Evolutionary conservation across 2,329 filamentous ascomycete genomes (phyloP).

Genomic region (Nigrospora oryzae): DNA sequence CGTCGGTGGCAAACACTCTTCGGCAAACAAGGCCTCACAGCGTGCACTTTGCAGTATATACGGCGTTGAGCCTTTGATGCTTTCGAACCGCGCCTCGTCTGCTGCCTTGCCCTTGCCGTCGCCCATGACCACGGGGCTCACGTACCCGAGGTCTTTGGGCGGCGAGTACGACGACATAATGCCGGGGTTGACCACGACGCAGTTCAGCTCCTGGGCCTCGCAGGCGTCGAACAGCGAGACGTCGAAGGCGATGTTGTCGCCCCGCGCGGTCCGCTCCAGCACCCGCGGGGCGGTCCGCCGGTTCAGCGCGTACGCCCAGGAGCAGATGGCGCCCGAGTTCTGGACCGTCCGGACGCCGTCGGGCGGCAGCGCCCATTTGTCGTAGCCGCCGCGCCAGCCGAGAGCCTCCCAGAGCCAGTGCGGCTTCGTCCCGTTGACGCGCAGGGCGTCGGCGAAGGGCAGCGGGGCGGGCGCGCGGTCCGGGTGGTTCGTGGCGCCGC

Average conservation of each 20-base stretch:
- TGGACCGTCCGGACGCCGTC: conserved; percentile 17
- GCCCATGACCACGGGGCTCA: conserved; percentile 9
- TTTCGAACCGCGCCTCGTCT: conserved; percentile 15
- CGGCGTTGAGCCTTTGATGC: conserved; percentile 20
- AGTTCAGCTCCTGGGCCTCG: conserved; percentile 17
- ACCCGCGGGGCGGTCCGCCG: conserved; percentile 21
- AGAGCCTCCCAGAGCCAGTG: background rate
- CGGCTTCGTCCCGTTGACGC: background rate
- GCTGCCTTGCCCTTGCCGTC: conserved; percentile 6
- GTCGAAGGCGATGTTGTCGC: conserved; percentile 24
- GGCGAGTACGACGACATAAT: conserved; percentile 25
- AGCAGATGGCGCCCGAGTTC: conserved; percentile 16
- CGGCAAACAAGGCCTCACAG: conserved; percentile 21
- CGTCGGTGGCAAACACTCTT: conserved; percentile 11
- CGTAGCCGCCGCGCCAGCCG: background rate
- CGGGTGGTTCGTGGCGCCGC: conserved; percentile 18
- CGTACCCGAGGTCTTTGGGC: conserved; percentile 12
- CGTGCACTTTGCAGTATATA: conserved; percentile 25
- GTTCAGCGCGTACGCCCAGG: conserved; percentile 20
- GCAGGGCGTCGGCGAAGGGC: background rate
- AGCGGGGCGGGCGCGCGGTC: conserved; percentile 7
- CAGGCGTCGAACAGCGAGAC: conserved; percentile 22
- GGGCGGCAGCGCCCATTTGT: background rate
- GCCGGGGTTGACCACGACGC: conserved; percentile 26
- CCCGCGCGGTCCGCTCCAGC: conserved; percentile 16